Evolutionary conservation across 345 rosid genomes (phyloP), one percentile per base, ranked within the genome.

Genomic region (Isatis tinctoria): DNA sequence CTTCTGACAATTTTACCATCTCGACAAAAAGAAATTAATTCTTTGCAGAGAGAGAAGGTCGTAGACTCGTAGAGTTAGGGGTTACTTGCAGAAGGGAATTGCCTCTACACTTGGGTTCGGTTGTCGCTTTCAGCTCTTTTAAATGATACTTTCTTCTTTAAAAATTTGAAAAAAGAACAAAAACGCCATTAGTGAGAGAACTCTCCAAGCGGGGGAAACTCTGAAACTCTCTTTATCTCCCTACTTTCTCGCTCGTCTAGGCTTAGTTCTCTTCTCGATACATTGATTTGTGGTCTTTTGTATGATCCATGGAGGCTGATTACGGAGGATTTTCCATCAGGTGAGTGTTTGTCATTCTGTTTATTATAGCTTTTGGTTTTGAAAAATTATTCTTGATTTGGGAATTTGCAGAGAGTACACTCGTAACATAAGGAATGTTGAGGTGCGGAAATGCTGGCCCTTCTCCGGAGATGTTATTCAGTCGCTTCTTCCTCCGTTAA

Each of bases 251-350:
- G 51, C 59, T 48, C 69, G 36, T 35, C 47, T 49, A 30, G n/a
- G n/a, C 47, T 73, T 60, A 0, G 40, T 70, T 57, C 22, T 57
- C 65, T 17, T 56, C 54, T 40, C 40, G 11, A 27, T 7, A 7
- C 17, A 26, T n/a, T 8, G 27, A 64, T 70, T 68, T 4, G 40
- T 35, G 3, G 43, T 8, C 48, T 12, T 53, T 13, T 6, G 35
- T 36, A 16, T 51, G 18, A 67, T 27, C 59, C 48, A 88, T 88
- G 90, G 85, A 84, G 32, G 62, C 62, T 63, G 83, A 79, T 8
- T 43, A 56, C 52, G 83, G 74, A 48, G 87, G 87, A 12, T 88
- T 88, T 64, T 88, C 90, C 60, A 88, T 88, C 83, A 84, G 90
- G 93, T 88, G 45, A 61, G 66, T 75, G 28, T 2, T 41, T 13